Percentiles rank a stretch among this genome's conserved stretches.
Evolutionary conservation across 2,329 filamentous ascomycete species (phyloP).

Genomic region (Lizonia empirigonia): DNA sequence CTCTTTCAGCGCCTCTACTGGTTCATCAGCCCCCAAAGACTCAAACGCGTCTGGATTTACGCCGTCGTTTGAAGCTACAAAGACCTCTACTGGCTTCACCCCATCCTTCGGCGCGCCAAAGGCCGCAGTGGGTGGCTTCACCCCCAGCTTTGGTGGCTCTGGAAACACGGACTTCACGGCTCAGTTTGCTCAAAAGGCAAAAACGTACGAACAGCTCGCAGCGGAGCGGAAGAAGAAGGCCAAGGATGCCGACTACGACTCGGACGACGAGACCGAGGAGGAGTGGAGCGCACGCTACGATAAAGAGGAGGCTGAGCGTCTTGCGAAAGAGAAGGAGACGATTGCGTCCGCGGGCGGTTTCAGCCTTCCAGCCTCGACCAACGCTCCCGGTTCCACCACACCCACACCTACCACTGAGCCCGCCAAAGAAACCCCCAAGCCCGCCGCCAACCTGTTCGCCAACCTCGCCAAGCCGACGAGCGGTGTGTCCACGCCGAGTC

Average conservation of each 20-base stretch:
- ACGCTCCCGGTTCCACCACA: constrained; percentile 7
- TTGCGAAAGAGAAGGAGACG: constrained; percentile 35
- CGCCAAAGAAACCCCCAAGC: constrained; percentile 21
- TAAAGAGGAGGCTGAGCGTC: constrained; percentile 36
- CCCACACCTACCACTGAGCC: constrained; percentile 5
- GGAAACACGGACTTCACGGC: constrained; percentile 28
- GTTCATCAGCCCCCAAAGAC: too few relatives aligned
- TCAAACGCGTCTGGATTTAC: background rate
- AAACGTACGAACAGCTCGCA: constrained; percentile 40
- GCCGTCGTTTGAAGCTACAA: background rate
- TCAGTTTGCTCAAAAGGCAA: constrained; percentile 40
- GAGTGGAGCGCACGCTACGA: constrained; percentile 43
- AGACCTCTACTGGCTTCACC: constrained; percentile 9
- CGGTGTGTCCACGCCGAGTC: constrained; percentile 30
- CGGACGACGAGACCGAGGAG: constrained; percentile 44
- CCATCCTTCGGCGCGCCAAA: constrained; percentile 15
- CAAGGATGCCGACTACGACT: constrained; percentile 44
- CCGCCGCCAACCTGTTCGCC: constrained; percentile 24
- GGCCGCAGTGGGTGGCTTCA: constrained; percentile 11
- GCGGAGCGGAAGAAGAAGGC: constrained; percentile 46
- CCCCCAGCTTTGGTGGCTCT: constrained; percentile 23
- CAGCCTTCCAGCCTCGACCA: constrained; percentile 19
- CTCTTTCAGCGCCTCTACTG: background rate
- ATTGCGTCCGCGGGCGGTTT: constrained; percentile 30
- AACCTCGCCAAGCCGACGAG: constrained; percentile 27